These are phyloP conservation scores for Phytophthora colocasiae DNA, from an alignment of 352 stramenopile species.

Conservation along the genomic window DNA sequence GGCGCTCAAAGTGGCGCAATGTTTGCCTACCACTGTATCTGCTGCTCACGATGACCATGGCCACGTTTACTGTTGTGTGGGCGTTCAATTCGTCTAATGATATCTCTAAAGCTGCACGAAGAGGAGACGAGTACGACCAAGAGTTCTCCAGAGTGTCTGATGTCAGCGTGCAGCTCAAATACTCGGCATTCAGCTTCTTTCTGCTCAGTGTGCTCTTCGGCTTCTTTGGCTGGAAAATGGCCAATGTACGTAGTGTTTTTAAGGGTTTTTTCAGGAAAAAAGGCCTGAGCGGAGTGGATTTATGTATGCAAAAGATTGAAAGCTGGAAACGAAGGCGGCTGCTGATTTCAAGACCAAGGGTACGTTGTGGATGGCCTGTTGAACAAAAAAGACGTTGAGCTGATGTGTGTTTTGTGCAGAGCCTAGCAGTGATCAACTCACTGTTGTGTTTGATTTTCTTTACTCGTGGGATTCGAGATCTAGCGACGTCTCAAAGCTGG, in stretches of 20 bases:
- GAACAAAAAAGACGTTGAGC: neutral
- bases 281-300: neutral
- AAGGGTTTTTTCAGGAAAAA: neutral
- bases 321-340: slow-evolving; percentile 79
- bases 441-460: slow-evolving; percentile 87
- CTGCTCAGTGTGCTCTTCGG: slow-evolving; percentile 83
- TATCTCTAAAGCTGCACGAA: slow-evolving; percentile 67
- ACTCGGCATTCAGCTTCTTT: slow-evolving; percentile 85
- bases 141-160: slow-evolving; percentile 84
- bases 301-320: slow-evolving; percentile 50
- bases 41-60: slow-evolving; percentile 82
- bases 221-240: slow-evolving; percentile 89
- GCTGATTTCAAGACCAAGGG: slow-evolving; percentile 77
- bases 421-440: slow-evolving; percentile 80
- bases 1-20: slow-evolving; percentile 74
- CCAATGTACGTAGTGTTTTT: slow-evolving; percentile 51
- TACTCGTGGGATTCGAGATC: slow-evolving; percentile 73
- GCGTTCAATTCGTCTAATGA: slow-evolving; percentile 88
- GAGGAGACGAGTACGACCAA: slow-evolving; percentile 85
- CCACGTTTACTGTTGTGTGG: slow-evolving; percentile 87
- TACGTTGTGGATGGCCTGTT: slow-evolving; percentile 23
- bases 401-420: slow-evolving; percentile 44
- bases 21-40: slow-evolving; percentile 89
- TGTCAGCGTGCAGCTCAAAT: slow-evolving; percentile 82
- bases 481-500: slow-evolving; percentile 87